Evolutionary conservation across 2,329 filamentous ascomycete genomes (phyloP), one percentile per base, ranked within the genome.

Genomic region (Fusarium nodosum): DNA sequence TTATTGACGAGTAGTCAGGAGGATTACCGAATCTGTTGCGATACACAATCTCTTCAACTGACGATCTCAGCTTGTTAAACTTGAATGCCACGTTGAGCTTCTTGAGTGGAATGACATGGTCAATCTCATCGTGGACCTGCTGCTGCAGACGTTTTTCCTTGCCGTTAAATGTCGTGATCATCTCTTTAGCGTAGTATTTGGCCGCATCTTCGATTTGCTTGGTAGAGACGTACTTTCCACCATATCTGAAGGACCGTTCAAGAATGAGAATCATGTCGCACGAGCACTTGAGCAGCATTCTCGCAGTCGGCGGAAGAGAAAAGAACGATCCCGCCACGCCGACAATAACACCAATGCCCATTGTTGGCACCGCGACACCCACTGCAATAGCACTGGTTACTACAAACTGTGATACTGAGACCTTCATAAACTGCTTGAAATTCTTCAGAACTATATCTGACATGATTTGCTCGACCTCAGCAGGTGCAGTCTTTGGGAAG

Each of bases 221-320:
- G 34, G 75, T 56, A 1, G 72, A 74, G 4, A 74, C 72, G 24
- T 75, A 74, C 34, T 74, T 74, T 22, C 72, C 72, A 0, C 59
- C 72, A 11, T 74, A 74, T 2, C 72, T 45, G 1, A 74, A 74
- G 2, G 72, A 74, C 0, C 72, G 55, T 8, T 74, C 72, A 0
- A 74, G 69, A 0, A 74, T 74, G 0, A 74, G 46, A 8, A 74
- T 74, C 72, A 74, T 75, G 2, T 75, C 72, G 42, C 72, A 75
- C 0, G 72, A 74, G 8, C 72, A 74, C 18, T 74, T 74, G 18
- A 74, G 64, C 18, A 74, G 22, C 72, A 74, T 74, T 5, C 72
- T 62, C 0, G 72, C 72, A 0, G 72, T 74, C 0, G 69, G 64
- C 0, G 72, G 72, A 1, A 71, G 61, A 4, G 58, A 48, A n/a